Percentiles rank a stretch among this genome's conserved stretches.
These are phyloP conservation scores for Rheum nobile DNA, from an alignment of 148 eudicot genomes.

Conservation along the genomic window DNA sequence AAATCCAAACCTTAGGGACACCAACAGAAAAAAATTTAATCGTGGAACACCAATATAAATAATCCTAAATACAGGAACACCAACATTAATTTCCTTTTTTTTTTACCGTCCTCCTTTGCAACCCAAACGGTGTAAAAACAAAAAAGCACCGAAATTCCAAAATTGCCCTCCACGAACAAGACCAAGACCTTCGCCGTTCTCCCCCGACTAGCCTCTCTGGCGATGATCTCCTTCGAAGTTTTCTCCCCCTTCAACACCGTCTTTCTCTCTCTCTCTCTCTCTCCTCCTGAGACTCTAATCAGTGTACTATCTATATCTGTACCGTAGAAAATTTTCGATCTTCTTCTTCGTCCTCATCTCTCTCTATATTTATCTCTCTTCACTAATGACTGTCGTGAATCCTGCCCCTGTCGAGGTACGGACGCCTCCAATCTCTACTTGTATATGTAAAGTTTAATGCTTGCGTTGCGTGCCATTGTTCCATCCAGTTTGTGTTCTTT, in stretches of 20 bases:
- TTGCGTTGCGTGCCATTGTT: not conserved
- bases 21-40: too few species aligned
- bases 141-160: not conserved
- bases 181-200: not conserved
- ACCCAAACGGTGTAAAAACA: not conserved
- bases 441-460: not conserved
- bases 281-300: not conserved
- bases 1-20: too few species aligned
- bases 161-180: slow-evolving; percentile 1
- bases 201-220: slow-evolving; percentile 4
- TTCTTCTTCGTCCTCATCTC: not conserved
- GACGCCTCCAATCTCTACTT: not conserved
- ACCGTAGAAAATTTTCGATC: slow-evolving; percentile 4
- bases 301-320: not conserved
- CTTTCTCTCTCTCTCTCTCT: not conserved
- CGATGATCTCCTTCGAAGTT: slow-evolving; percentile 9
- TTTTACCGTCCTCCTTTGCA: too few species aligned
- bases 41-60: too few species aligned
- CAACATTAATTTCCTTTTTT: too few species aligned
- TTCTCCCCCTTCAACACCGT: not conserved
- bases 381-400: slow-evolving; percentile 48
- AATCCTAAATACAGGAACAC: too few species aligned
- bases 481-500: not conserved
- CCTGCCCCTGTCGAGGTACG: slow-evolving; percentile 55
- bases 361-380: not conserved